Percentiles rank a stretch among this genome's conserved stretches.
These are phyloP conservation scores for Metarhizium guizhouense DNA, from an alignment of 2,329 filamentous ascomycete species.

Conservation along the genomic window DNA sequence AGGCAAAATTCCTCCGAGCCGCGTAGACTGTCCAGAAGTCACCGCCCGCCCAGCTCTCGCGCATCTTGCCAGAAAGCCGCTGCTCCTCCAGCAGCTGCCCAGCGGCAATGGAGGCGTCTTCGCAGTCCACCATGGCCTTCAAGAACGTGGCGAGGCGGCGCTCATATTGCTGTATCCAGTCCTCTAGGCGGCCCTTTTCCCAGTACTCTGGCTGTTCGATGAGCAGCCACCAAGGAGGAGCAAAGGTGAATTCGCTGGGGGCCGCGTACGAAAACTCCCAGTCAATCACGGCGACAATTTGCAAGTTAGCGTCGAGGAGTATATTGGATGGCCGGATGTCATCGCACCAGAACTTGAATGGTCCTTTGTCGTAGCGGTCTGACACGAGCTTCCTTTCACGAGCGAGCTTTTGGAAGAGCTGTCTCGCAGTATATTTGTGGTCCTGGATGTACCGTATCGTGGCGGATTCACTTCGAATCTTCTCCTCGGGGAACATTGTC, in stretches of 20 bases:
- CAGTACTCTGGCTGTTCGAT: slow-evolving; percentile 18
- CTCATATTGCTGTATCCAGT: slow-evolving; percentile 24
- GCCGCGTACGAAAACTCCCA: slow-evolving; percentile 30
- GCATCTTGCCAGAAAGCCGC: slow-evolving; percentile 3
- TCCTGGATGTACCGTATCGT: slow-evolving; percentile 6
- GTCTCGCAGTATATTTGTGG: slow-evolving; percentile 25
- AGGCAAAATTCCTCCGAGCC: slow-evolving; percentile 3
- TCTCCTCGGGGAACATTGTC: slow-evolving; percentile 9
- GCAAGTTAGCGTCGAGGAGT: slow-evolving; percentile 17
- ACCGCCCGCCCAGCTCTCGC: slow-evolving; percentile 1
- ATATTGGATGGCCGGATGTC: slow-evolving; percentile 23
- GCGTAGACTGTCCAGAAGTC: slow-evolving; percentile 4
- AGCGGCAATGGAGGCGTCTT: slow-evolving; percentile 10
- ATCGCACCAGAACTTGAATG: slow-evolving; percentile 18
- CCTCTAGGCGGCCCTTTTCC: neutral
- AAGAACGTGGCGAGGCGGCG: slow-evolving; percentile 24
- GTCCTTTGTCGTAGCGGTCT: slow-evolving; percentile 11
- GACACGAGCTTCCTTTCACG: slow-evolving; percentile 10
- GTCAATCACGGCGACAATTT: slow-evolving; percentile 26
- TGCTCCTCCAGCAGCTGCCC: slow-evolving; percentile 1
- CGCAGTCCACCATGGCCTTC: slow-evolving; percentile 18
- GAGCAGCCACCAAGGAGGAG: slow-evolving; percentile 31
- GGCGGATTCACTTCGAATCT: slow-evolving; percentile 9
- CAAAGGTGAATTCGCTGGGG: slow-evolving; percentile 22
- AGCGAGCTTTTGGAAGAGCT: slow-evolving; percentile 25